These are phyloP conservation scores for Ustilago sp. DNA, from an alignment of 1,284 basidiomycete genomes.

Conservation along the genomic window DNA sequence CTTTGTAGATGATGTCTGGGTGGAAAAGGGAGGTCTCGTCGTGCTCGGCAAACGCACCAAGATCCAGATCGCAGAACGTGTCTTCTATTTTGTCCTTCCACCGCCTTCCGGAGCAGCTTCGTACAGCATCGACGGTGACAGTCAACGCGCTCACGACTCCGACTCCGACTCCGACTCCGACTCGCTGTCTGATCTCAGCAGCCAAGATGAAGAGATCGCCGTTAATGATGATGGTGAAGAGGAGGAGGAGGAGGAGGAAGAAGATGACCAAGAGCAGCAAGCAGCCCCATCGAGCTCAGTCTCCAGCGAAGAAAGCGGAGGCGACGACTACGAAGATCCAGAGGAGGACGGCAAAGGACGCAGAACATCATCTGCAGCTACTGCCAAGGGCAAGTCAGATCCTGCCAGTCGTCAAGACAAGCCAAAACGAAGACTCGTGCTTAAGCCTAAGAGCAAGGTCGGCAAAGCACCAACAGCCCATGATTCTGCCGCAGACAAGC, in stretches of 20 bases:
- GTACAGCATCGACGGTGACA: constrained; percentile 32
- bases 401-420: constrained; percentile 24
- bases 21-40: constrained; percentile 85
- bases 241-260: constrained; percentile 1
- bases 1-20: constrained; percentile 97
- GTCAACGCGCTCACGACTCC: constrained; percentile 35
- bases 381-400: constrained; percentile 19
- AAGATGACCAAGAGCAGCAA: constrained; percentile 14
- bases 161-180: constrained; percentile 37
- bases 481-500: constrained; percentile 26
- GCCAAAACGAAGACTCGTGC: constrained; percentile 44
- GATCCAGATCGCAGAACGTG: constrained; percentile 97
- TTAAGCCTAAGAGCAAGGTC: constrained; percentile 46
- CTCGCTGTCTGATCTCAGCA: constrained; percentile 55
- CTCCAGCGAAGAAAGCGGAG: constrained; percentile 24
- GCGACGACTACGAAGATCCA: constrained; percentile 33
- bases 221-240: constrained; percentile 31
- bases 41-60: constrained; percentile 77
- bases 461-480: constrained; percentile 22
- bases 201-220: constrained; percentile 39
- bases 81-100: constrained; percentile 95
- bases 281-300: constrained; percentile 26
- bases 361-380: constrained; percentile 29
- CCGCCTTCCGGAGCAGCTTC: constrained; percentile 47
- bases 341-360: constrained; percentile 24